Percentiles rank a stretch among this genome's conserved stretches.
These are phyloP conservation scores for Pseudogymnoascus sp. DNA, from an alignment of 2,329 filamentous ascomycete species.

Conservation along the genomic window DNA sequence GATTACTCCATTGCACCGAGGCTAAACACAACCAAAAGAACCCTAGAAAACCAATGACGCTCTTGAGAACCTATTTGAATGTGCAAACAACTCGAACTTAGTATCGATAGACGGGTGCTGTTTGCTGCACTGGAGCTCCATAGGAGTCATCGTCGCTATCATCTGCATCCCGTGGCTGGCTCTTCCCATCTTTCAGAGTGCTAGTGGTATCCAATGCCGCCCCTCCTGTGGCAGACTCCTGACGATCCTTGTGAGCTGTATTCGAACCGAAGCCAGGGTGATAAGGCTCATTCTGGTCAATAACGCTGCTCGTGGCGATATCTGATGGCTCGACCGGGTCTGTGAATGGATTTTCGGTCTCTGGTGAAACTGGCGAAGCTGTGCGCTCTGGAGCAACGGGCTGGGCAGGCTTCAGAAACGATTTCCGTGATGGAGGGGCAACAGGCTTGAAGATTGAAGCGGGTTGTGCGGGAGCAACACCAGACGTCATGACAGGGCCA, in stretches of 20 bases:
- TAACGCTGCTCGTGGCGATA: neutral
- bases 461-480: constrained; percentile 11
- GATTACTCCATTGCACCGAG: neutral
- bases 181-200: neutral
- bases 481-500: constrained; percentile 2
- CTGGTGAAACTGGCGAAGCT: constrained; percentile 13
- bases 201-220: constrained; percentile 24
- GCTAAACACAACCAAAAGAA: neutral
- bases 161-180: constrained; percentile 7
- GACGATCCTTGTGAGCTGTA: constrained; percentile 21
- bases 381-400: constrained; percentile 12
- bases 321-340: constrained; percentile 17
- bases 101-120: constrained; percentile 23
- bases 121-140: constrained; percentile 13
- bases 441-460: constrained; percentile 9
- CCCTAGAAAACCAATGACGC: neutral
- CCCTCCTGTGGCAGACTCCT: constrained; percentile 19
- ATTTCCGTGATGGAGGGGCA: constrained; percentile 10
- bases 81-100: constrained; percentile 10
- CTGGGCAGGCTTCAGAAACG: neutral
- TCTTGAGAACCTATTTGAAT: neutral
- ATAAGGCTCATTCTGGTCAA: constrained; percentile 23
- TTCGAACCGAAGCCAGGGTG: constrained; percentile 26
- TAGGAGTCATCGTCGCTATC: constrained; percentile 15
- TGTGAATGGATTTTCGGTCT: constrained; percentile 23